Base-by-base conservation (phyloP, 2,329 filamentous ascomycete species). In the Neonectria ditissima region DNA sequence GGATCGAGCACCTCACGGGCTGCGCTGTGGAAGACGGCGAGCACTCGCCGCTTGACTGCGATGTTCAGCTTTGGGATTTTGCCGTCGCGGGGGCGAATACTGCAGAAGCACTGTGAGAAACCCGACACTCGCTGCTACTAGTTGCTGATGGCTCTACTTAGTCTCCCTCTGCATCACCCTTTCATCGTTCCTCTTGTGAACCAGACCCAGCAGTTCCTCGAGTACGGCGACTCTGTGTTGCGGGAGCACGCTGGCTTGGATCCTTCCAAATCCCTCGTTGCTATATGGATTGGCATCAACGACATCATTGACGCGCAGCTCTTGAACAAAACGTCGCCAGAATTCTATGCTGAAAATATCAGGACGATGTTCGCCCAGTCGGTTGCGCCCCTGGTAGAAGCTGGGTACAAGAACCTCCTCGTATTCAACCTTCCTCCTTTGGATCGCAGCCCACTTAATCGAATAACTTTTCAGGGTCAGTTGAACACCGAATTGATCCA, bases 1-100 rank as follows among this genome's bases (percentile, higher is more conserved):
- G 63, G 63, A 20, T 65, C 2, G 58, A 65, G 18, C 58, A 43
- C 16, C 41, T 65, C 6, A 65, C 18, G 2, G 59, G 63, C 3
- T 65, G 63, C 22, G 63, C 59, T 9, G 7, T 65, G 3, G 37
- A 62, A 13, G 48, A 50, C 5, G 59, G 63, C 9, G 18, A 22
- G 44, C 58, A 18, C 37, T 58, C 32, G 26, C 47, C 47, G n/a
- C 47, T 50, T 50, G 47, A 50, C n/a, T 34, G 9, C n/a, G 28
- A 50, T 3, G 28, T 50, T 2, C 47, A 50, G 11, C 47, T 50
- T 13, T 50, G 47, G 47, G 28, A 50, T 8, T 50, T 50, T 11
- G 47, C 47, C 11, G n/a, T 50, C 3, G 47, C 47, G 10, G 47
- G 47, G 3, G 47, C 47, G 2, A 50, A 50, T 32, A 50, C 28